Conservation (phyloP, 495 filamentous ascomycete genomes). For the Alectoria sarmentosa region DNA sequence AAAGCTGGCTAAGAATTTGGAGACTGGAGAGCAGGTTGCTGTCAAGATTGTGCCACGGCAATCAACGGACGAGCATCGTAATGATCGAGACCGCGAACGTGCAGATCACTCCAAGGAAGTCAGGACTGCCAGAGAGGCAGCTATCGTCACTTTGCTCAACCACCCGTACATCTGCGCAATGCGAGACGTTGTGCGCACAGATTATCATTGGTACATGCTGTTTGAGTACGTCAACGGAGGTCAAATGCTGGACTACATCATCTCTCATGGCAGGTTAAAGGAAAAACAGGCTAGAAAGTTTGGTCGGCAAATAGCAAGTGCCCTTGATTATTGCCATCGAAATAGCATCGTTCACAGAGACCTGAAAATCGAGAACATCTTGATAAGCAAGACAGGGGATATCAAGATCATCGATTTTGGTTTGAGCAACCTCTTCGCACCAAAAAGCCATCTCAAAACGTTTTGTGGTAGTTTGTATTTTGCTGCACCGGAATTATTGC, state of each 20-base stretch:
- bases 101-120: constrained; percentile 96
- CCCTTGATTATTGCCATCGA: constrained; percentile 97
- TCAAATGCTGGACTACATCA: constrained; percentile 99
- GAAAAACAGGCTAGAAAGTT: constrained; percentile 99
- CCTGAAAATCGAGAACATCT: constrained; percentile 97
- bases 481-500: constrained; percentile 89
- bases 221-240: constrained; percentile 99
- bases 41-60: constrained; percentile 96
- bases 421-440: constrained; percentile 92
- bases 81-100: constrained; percentile 69
- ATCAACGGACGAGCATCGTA: constrained; percentile 79
- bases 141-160: constrained; percentile 89
- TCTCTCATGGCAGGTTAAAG: constrained; percentile 93
- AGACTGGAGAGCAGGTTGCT: constrained; percentile 82
- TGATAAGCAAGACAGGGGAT: constrained; percentile 98
- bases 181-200: constrained; percentile 88
- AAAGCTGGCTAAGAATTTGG: constrained; percentile 75
- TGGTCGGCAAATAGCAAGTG: constrained; percentile 92
- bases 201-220: constrained; percentile 99
- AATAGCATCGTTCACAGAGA: constrained; percentile 99
- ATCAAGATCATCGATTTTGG: constrained; percentile 99
- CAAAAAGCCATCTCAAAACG: constrained; percentile 80
- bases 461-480: constrained; percentile 99
- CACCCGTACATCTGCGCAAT: constrained; percentile 97
- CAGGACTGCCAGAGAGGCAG: constrained; percentile 89